phyloP scores from a whole-genome alignment of 192 early-diverging fungal species.

The Cetraspora pellucida region DNA sequence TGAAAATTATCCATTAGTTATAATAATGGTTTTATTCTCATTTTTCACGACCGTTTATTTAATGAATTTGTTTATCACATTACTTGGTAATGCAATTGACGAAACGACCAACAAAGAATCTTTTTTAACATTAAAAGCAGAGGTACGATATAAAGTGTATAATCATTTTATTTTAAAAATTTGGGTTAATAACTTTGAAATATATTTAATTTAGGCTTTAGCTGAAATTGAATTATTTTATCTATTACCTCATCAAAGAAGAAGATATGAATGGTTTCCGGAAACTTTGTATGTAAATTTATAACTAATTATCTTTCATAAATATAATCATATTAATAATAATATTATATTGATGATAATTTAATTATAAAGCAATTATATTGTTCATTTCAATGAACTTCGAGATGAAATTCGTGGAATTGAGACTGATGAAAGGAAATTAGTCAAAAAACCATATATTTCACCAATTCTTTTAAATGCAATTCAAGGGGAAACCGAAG shows the following conservation, averaged over 20 bases:
- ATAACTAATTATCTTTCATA: neutral
- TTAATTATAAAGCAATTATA: no score
- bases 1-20: neutral
- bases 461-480: no score
- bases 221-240: conserved; percentile 9
- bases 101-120: neutral
- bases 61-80: conserved; percentile 10
- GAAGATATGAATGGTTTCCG: neutral
- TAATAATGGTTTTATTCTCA: neutral
- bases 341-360: no score
- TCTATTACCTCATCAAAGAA: conserved; percentile 12
- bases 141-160: neutral
- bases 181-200: neutral
- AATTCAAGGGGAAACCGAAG: no score
- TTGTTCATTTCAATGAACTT: no score
- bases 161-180: no score
- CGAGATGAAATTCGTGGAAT: no score
- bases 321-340: no score
- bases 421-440: no score
- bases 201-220: neutral
- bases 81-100: neutral
- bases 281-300: neutral
- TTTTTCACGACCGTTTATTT: neutral
- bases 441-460: no score
- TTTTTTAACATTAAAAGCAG: neutral